Evolutionary conservation across 2,329 filamentous ascomycete genomes (phyloP).

Genomic region (Arthrobotrys conoides): DNA sequence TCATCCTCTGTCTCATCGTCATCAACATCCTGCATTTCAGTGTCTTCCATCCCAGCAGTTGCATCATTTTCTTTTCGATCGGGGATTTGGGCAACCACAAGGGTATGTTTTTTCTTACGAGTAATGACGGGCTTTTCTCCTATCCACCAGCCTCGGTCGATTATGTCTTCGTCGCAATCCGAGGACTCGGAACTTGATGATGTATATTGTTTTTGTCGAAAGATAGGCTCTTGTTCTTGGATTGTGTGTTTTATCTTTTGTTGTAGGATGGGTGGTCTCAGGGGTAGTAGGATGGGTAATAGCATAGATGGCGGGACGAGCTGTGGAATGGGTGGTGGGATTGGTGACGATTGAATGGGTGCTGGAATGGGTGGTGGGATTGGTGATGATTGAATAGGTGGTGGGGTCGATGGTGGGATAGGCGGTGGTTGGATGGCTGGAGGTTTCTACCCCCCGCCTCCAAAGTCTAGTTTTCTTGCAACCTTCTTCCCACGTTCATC

Average conservation of each 20-base stretch:
- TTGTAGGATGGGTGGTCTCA: not conserved
- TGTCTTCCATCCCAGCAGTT: no score
- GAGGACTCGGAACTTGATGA: not conserved
- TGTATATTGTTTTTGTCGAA: not conserved
- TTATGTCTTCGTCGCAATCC: conserved; percentile 5
- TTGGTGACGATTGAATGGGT: no score
- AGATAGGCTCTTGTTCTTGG: not conserved
- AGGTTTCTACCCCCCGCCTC: conserved; percentile 64
- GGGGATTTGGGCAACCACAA: not conserved
- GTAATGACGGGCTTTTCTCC: not conserved
- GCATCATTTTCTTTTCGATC: not conserved
- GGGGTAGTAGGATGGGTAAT: not conserved
- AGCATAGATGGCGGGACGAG: not conserved
- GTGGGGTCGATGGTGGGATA: not conserved
- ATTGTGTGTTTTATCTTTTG: not conserved
- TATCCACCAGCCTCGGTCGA: conserved; percentile 8
- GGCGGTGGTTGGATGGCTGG: not conserved
- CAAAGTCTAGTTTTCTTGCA: conserved; percentile 86
- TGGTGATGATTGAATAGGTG: not conserved
- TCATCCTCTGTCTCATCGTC: not conserved
- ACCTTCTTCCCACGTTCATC: conserved; percentile 77
- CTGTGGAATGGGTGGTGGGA: no score
- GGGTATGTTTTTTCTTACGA: not conserved
- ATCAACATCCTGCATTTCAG: no score
- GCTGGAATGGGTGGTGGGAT: not conserved